A percentile compares a stretch with the other conserved stretches of the same genome.
Evolutionary conservation across 225 moss, liverwort and hornwort genomes (phyloP).

Genomic region (Bryum argenteum): DNA sequence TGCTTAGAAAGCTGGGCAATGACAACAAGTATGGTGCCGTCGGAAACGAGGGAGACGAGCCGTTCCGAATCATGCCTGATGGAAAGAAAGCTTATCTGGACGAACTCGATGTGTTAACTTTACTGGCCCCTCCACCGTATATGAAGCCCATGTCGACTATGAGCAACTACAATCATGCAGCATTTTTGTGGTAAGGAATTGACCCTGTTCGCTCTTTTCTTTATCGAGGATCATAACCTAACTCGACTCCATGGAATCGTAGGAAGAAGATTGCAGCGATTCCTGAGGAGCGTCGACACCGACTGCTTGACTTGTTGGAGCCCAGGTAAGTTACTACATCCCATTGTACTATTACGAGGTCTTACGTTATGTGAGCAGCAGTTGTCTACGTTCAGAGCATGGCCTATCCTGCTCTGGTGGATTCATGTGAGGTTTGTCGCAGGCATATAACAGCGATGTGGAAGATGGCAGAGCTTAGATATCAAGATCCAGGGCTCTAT

Average conservation of each 20-base stretch:
- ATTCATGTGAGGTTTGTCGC: conserved; percentile 26
- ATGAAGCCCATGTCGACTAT: conserved; percentile 63
- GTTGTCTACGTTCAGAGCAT: not conserved
- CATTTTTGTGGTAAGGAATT: conserved; percentile 76
- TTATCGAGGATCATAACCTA: not conserved
- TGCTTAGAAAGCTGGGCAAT: conserved; percentile 23
- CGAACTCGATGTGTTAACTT: conserved; percentile 82
- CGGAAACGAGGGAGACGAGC: conserved; percentile 80
- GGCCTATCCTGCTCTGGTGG: not conserved
- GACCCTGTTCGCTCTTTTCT: not conserved
- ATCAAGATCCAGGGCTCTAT: conserved; percentile 72
- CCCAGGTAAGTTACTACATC: conserved; percentile 71
- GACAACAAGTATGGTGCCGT: conserved; percentile 41
- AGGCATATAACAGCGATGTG: conserved; percentile 96
- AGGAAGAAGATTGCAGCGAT: conserved; percentile 99
- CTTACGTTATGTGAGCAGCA: conserved; percentile 6
- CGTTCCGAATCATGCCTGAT: conserved; percentile 66
- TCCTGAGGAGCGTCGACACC: conserved; percentile 92
- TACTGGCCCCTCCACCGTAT: conserved; percentile 82
- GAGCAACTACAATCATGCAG: conserved; percentile 81
- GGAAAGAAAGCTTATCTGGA: conserved; percentile 87
- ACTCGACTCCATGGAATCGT: conserved; percentile 28
- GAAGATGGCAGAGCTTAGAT: conserved; percentile 77
- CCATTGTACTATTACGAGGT: conserved; percentile 7
- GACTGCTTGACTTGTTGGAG: conserved; percentile 77